Base-by-base conservation (phyloP, 1,284 basidiomycete species). In the Microbotryomycetes sp. region DNA sequence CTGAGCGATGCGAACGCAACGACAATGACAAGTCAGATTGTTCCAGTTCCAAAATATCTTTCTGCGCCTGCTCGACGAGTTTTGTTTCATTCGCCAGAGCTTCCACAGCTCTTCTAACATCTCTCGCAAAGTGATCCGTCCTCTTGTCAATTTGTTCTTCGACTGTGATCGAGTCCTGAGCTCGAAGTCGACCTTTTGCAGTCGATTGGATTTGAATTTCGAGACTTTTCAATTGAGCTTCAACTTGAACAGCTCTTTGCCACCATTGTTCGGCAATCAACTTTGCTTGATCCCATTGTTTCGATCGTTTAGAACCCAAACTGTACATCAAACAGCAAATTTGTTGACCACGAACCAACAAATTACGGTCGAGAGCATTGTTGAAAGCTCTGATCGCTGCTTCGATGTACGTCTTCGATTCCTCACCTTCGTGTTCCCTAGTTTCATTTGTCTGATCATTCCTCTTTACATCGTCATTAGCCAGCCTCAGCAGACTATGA, bases 401-500 rank as follows among this genome's bases (percentile, higher is more conserved):
- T 52, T 52, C 50, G 16, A 52, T 30, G 3, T n/a, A 25, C 15
- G n/a, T 6, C 26, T n/a, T 1, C 6, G 12, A 23, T n/a, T 49
- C 23, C 14, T 28, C 47, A 26, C 30, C 50, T 4, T 28, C 25
- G 4, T 52, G 50, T 19, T 29, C 36, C 12, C 19, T 42, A 9
- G 36, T 42, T 42, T 9, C 36, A 42, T 9, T 42, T 19, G 19
- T 19, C 9, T 12, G 36, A 9, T 42, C 36, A 19, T 19, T 19
- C 9, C 9, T 19, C 19, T 42, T 42, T 42, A 12, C 36, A 42
- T 42, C 36, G 36, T 19, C 36, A 42, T 12, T 52, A 23, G 64
- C 65, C 55, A 66, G 22, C 16, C 65, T 55, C 15, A 64, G 49
- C 31, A 66, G 63, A 0, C 64, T 64, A 15, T 60, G 56, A 14